These are phyloP conservation scores for Kazachstania sp. DNA, from an alignment of 1,139 yeast species.

Conservation along the genomic window DNA sequence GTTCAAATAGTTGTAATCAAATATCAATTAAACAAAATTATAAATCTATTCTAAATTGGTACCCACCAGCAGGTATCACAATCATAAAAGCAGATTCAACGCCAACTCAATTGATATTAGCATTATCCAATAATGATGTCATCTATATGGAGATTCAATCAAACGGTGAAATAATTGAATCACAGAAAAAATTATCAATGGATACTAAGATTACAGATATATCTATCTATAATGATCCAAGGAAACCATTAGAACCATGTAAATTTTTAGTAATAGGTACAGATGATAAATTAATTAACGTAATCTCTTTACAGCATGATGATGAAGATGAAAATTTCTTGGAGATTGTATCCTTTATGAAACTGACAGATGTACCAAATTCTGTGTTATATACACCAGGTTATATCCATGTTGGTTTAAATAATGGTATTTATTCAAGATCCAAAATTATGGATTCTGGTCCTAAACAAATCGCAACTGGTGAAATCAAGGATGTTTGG, in stretches of 20 bases:
- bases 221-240: slow-evolving; percentile 12
- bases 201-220: slow-evolving; percentile 31
- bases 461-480: slow-evolving; percentile 34
- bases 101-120: slow-evolving; percentile 58
- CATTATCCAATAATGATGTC: slow-evolving; percentile 62
- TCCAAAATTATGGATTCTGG: slow-evolving; percentile 43
- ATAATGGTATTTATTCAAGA: slow-evolving; percentile 69
- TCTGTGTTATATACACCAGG: slow-evolving; percentile 33
- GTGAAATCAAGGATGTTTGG: slow-evolving; percentile 58
- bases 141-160: slow-evolving; percentile 76
- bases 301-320: slow-evolving; percentile 44
- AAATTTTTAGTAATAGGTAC: slow-evolving; percentile 63
- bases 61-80: slow-evolving; percentile 70
- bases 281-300: slow-evolving; percentile 58
- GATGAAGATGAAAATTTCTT: slow-evolving; percentile 49
- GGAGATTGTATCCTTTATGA: slow-evolving; percentile 58
- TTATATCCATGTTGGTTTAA: slow-evolving; percentile 66
- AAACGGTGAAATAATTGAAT: slow-evolving; percentile 26
- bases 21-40: slow-evolving; percentile 26
- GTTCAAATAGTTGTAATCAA: slow-evolving; percentile 65
- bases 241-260: slow-evolving; percentile 33
- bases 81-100: slow-evolving; percentile 56
- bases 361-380: slow-evolving; percentile 52
- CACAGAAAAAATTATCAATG: slow-evolving; percentile 5
- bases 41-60: slow-evolving; percentile 52